phyloP scores from a whole-genome alignment of 495 filamentous ascomycete species.

The Hypomontagnella submonticulosa region DNA sequence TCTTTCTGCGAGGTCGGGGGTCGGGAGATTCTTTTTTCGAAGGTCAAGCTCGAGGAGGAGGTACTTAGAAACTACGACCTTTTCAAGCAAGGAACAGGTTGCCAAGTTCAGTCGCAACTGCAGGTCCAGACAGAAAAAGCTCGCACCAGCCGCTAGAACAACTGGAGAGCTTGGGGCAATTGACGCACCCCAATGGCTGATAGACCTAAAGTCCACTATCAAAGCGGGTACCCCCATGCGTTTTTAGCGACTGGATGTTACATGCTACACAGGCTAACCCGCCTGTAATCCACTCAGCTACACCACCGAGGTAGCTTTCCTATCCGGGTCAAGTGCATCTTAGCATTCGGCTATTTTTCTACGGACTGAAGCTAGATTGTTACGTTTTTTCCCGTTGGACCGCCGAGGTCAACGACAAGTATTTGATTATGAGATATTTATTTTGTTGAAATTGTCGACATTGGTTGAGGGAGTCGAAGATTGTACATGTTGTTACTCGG shows the following conservation, averaged over 20 bases:
- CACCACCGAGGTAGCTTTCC: slow-evolving; percentile 28
- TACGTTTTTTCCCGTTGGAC: slow-evolving; percentile 38
- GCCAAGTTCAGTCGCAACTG: slow-evolving; percentile 37
- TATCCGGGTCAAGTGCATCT: slow-evolving; percentile 16
- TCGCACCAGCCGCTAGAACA: slow-evolving; percentile 3
- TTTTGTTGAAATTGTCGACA: slow-evolving; percentile 2
- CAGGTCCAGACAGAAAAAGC: slow-evolving; percentile 7
- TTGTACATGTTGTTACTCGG: slow-evolving; percentile 1
- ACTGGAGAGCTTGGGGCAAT: slow-evolving; percentile 29
- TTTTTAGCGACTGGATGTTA: slow-evolving; percentile 24
- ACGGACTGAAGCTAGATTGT: slow-evolving; percentile 14
- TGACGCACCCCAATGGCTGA: slow-evolving; percentile 31
- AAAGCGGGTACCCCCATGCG: slow-evolving; percentile 15
- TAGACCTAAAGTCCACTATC: neutral
- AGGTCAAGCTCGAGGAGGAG: neutral
- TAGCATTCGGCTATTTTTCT: slow-evolving; percentile 43
- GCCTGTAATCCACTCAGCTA: slow-evolving; percentile 27
- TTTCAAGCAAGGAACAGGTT: slow-evolving; percentile 26
- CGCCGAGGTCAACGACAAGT: slow-evolving; percentile 31
- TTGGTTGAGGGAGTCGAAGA: neutral
- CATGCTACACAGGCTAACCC: slow-evolving; percentile 7
- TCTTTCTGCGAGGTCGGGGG: slow-evolving; percentile 31
- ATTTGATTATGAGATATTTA: slow-evolving; percentile 12
- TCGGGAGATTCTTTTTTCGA: slow-evolving; percentile 42
- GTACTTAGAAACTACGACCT: neutral